These are phyloP conservation scores for Isatis lusitanica DNA, from an alignment of 441 rosid species.

Conservation along the genomic window DNA sequence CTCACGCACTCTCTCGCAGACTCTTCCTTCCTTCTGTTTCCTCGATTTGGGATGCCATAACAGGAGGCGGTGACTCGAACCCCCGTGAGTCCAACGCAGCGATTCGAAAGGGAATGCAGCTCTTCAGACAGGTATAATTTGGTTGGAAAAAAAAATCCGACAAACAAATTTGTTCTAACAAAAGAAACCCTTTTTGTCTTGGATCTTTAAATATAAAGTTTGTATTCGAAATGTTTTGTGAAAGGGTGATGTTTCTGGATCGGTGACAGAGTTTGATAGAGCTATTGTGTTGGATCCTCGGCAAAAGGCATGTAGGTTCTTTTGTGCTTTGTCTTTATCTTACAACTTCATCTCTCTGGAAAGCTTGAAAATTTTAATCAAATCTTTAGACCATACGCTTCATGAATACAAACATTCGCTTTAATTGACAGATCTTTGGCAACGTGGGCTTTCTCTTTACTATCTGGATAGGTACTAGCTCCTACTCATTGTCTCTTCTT, in stretches of 20 bases:
- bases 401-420: not conserved
- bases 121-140: slow-evolving; percentile 63
- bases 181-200: not conserved
- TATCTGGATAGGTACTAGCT: slow-evolving; percentile 68
- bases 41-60: slow-evolving; percentile 81
- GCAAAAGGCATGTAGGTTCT: slow-evolving; percentile 75
- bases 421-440: slow-evolving; percentile 73
- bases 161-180: not conserved
- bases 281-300: slow-evolving; percentile 80
- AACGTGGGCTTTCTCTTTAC: slow-evolving; percentile 89
- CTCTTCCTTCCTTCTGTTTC: slow-evolving; percentile 70
- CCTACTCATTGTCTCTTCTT: not conserved
- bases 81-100: slow-evolving; percentile 63
- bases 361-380: not conserved
- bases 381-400: not conserved
- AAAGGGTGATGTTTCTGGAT: slow-evolving; percentile 85
- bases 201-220: not conserved
- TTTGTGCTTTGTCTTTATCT: not conserved
- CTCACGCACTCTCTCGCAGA: slow-evolving; percentile 56
- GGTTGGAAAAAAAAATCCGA: not conserved
- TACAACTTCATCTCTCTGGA: not conserved
- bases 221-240: not conserved
- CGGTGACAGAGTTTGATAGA: slow-evolving; percentile 68
- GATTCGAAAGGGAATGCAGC: slow-evolving; percentile 71
- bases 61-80: slow-evolving; percentile 65